These are phyloP conservation scores for Podila epigama DNA, from an alignment of 192 early-diverging fungal species.

Conservation along the genomic window DNA sequence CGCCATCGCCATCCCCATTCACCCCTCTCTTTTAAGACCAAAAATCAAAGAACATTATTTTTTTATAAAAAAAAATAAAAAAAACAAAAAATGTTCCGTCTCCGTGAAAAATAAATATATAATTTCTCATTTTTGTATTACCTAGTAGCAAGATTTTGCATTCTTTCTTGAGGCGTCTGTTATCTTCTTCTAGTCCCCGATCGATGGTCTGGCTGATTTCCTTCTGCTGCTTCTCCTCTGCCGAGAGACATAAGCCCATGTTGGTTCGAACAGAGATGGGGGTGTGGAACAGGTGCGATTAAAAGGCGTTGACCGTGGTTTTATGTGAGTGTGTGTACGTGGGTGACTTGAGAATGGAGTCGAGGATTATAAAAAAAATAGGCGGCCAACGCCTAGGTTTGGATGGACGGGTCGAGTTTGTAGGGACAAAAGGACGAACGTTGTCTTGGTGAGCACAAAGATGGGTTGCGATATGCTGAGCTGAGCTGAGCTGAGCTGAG, in stretches of 20 bases:
- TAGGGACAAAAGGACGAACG: no score
- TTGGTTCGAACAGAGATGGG: not conserved
- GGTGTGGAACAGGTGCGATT: no score
- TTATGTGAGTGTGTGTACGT: not conserved
- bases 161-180: slow-evolving; percentile 60
- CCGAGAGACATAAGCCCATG: slow-evolving; percentile 70
- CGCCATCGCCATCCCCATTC: not conserved
- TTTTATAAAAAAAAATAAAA: slow-evolving; percentile 5
- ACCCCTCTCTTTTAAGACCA: not conserved
- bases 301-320: not conserved
- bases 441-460: no score
- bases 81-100: no score
- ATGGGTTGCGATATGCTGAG: no score
- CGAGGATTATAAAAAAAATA: no score
- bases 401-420: no score
- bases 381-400: no score
- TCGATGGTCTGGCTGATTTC: slow-evolving; percentile 61
- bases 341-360: no score
- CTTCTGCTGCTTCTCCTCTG: slow-evolving; percentile 56
- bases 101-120: no score
- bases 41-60: no score
- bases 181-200: slow-evolving; percentile 63
- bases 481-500: no score
- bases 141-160: slow-evolving; percentile 74
- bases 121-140: slow-evolving; percentile 24